These are phyloP conservation scores for Verticillium isaacii DNA, from an alignment of 2,329 filamentous ascomycete species.

Conservation along the genomic window DNA sequence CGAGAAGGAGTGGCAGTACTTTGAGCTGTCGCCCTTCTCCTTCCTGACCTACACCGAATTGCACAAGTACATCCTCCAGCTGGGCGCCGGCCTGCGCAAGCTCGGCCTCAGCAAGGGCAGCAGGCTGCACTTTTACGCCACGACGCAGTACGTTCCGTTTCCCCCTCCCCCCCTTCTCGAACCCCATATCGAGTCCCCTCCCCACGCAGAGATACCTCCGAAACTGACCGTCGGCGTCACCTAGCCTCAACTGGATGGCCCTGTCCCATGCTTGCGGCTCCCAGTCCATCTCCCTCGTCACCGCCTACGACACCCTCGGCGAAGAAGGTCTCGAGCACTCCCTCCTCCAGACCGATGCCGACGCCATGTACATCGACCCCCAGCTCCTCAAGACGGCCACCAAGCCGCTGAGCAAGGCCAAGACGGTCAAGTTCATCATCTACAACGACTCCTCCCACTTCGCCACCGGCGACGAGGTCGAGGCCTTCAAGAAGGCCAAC, in stretches of 20 bases:
- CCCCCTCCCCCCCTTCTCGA: constrained; percentile 4
- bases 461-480: constrained; percentile 44
- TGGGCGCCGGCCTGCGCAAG: constrained; percentile 70
- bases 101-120: constrained; percentile 67
- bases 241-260: constrained; percentile 75
- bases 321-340: constrained; percentile 82
- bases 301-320: constrained; percentile 90
- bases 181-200: background rate
- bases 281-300: constrained; percentile 88
- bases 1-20: constrained; percentile 89
- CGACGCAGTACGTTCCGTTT: constrained; percentile 57
- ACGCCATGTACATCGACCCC: constrained; percentile 83
- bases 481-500: constrained; percentile 52
- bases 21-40: constrained; percentile 73
- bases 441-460: constrained; percentile 58
- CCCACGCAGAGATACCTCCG: background rate
- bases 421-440: constrained; percentile 54
- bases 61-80: constrained; percentile 60
- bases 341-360: constrained; percentile 72
- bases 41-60: constrained; percentile 80
- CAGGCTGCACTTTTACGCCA: constrained; percentile 73
- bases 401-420: constrained; percentile 50
- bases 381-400: constrained; percentile 62
- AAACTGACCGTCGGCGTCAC: background rate
- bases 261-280: constrained; percentile 73